Base-by-base conservation (phyloP, 2,329 filamentous ascomycete species). In the Botrytis elliptica region DNA sequence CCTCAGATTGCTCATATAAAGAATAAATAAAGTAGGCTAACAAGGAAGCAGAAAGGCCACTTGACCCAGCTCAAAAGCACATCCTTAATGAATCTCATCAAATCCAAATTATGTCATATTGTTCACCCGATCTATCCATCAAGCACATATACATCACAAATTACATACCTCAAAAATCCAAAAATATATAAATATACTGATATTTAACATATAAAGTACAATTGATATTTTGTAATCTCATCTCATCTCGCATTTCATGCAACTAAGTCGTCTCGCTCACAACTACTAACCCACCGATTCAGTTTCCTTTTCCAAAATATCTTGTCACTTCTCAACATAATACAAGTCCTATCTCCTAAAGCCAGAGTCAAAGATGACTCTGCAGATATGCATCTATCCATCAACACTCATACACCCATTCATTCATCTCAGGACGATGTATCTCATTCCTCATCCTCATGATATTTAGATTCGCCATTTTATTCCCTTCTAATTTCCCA, bases 391-490 rank as follows among this genome's bases (percentile, higher is more conserved):
- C 52, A 70, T 64, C 57, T 49, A 52, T 18, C 29, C 22, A n/a
- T 42, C 16, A 44, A 14, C 36, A 68, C 36, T 25, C 42, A 71
- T 36, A 36, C 40, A 71, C 64, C 3, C n/a, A 49, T 63, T 18
- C 25, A 38, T 16, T 7, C 49, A 55, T 9, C 57, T 12, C 1
- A 49, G 29, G 38, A 38, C 22, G 57, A 52, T 18, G 12, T 40
- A 64, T 71, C n/a, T 33, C 69, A 71, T 71, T 22, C 25, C 66
- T 69, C 18, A 42, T 70, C 59, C 18, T 69, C 36, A 57, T 62
- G 33, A 33, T 57, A 66, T 44, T 38, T 60, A 71, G 44, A 42
- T 71, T 71, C 70, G 44, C 60, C 36, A 65, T 65, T 71, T 71
- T 52, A 65, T 65, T 38, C 64, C 70, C 22, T 46, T 71, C 59